A percentile compares a stretch with the other conserved stretches of the same genome.
phyloP scores from a whole-genome alignment of 2,329 filamentous ascomycete species.

The Periconia sp. region DNA sequence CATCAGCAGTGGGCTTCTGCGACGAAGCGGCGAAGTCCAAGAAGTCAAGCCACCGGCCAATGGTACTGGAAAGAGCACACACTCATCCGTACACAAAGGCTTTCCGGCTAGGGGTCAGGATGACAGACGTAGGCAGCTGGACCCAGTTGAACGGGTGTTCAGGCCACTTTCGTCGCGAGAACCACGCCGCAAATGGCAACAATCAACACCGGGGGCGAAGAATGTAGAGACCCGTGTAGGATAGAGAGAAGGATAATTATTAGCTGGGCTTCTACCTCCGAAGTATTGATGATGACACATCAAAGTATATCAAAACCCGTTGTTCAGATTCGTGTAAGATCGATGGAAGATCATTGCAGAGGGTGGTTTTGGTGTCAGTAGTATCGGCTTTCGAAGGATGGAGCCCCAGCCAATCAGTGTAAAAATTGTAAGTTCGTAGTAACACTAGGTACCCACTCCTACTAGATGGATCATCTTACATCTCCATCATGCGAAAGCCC shows the following conservation, averaged over 20 bases:
- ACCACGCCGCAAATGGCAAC: neutral
- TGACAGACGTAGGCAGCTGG: neutral
- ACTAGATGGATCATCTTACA: neutral
- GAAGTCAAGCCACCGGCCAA: constrained; percentile 3
- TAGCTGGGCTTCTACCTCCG: too few species aligned
- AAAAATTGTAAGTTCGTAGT: neutral
- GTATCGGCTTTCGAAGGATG: neutral
- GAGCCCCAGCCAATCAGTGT: neutral
- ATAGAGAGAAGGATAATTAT: neutral
- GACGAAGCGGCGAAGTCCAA: neutral
- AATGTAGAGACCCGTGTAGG: neutral
- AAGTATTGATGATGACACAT: neutral
- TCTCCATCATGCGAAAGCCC: neutral
- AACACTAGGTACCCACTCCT: neutral
- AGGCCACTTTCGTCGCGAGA: neutral
- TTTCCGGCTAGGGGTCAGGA: neutral
- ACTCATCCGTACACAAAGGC: neutral
- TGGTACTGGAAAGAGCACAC: neutral
- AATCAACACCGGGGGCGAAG: neutral
- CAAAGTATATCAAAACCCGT: neutral
- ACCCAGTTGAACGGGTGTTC: neutral
- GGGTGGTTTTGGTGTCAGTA: neutral
- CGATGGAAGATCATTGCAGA: neutral
- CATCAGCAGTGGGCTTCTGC: constrained; percentile 1
- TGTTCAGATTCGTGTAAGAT: neutral